phyloP scores from a whole-genome alignment of 108 stramenopile species.

The Discostella stelligeroides region DNA sequence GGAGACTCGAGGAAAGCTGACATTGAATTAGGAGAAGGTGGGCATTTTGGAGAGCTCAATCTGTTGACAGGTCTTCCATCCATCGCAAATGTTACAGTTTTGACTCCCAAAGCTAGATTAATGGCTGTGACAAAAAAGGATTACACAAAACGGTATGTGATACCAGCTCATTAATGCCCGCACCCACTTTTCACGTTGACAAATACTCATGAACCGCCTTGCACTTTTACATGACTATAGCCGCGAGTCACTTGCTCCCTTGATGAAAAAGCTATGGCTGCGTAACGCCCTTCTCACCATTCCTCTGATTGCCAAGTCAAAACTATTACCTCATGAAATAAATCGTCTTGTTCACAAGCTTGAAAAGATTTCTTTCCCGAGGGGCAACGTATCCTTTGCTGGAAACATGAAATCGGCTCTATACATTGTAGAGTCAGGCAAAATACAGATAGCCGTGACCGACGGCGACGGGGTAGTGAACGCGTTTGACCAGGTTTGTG shows the following conservation, averaged over 20 bases:
- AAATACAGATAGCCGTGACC: conserved; percentile 35
- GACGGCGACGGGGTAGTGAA: conserved; percentile 42
- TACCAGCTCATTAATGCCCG: neutral
- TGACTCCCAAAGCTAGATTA: conserved; percentile 36
- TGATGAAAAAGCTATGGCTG: conserved; percentile 40
- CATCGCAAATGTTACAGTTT: conserved; percentile 43
- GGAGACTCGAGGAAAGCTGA: conserved; percentile 47
- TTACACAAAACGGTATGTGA: conserved; percentile 33
- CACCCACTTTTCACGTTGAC: neutral
- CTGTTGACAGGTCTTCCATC: conserved; percentile 28
- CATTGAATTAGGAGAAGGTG: conserved; percentile 43
- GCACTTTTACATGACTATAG: neutral
- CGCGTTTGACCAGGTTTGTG: conserved; percentile 6
- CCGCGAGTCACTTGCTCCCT: conserved; percentile 32
- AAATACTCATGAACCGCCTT: neutral
- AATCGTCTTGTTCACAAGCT: conserved; percentile 42
- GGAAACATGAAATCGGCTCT: conserved; percentile 43
- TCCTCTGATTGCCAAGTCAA: conserved; percentile 44
- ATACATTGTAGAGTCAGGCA: conserved; percentile 33
- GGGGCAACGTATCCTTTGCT: conserved; percentile 25
- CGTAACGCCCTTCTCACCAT: conserved; percentile 38
- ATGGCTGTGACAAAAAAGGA: conserved; percentile 50
- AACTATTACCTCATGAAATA: conserved; percentile 43
- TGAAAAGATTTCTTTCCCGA: conserved; percentile 26
- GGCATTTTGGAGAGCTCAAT: conserved; percentile 44